phyloP scores from a whole-genome alignment of 2,329 filamentous ascomycete species.

The Nemania diffusa region DNA sequence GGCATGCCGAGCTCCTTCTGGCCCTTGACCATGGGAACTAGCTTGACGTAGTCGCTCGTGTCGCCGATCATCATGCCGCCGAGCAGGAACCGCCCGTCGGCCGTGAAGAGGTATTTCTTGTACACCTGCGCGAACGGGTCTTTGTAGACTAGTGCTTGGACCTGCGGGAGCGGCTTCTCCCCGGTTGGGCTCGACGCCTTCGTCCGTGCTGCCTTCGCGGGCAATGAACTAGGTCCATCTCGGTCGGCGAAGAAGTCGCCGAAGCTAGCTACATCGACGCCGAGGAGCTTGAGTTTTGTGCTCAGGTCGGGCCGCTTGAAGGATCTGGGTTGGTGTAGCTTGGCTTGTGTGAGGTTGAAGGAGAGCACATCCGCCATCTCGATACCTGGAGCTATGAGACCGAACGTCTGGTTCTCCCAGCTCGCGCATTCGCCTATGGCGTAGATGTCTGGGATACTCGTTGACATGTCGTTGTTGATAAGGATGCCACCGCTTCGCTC shows the following conservation, averaged over 20 bases:
- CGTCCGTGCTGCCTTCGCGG: slow-evolving; percentile 62
- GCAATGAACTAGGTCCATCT: slow-evolving; percentile 82
- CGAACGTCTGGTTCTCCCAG: slow-evolving; percentile 88
- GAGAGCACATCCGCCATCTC: slow-evolving; percentile 94
- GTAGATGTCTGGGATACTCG: slow-evolving; percentile 78
- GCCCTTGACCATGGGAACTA: slow-evolving; percentile 87
- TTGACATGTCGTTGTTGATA: slow-evolving; percentile 73
- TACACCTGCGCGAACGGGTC: slow-evolving; percentile 90
- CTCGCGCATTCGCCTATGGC: slow-evolving; percentile 92
- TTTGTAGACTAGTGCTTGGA: slow-evolving; percentile 88
- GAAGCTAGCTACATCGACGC: slow-evolving; percentile 91
- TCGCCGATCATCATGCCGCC: slow-evolving; percentile 99
- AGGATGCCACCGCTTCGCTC: slow-evolving; percentile 81
- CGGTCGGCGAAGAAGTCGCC: slow-evolving; percentile 93
- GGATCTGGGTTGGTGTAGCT: slow-evolving; percentile 71
- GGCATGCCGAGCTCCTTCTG: slow-evolving; percentile 82
- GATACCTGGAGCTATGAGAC: slow-evolving; percentile 87
- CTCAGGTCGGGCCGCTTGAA: slow-evolving; percentile 89
- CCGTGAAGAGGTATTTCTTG: slow-evolving; percentile 92
- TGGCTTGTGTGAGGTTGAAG: slow-evolving; percentile 89
- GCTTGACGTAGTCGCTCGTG: slow-evolving; percentile 87
- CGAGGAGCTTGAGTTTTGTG: slow-evolving; percentile 89
- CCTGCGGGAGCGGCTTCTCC: slow-evolving; percentile 66
- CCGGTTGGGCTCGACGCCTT: slow-evolving; percentile 59
- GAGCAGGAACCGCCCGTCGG: slow-evolving; percentile 88